A percentile compares a stretch with the other conserved stretches of the same genome.
These are phyloP conservation scores for Silybum marianum DNA, from an alignment of 129 eudicot species.

Conservation along the genomic window DNA sequence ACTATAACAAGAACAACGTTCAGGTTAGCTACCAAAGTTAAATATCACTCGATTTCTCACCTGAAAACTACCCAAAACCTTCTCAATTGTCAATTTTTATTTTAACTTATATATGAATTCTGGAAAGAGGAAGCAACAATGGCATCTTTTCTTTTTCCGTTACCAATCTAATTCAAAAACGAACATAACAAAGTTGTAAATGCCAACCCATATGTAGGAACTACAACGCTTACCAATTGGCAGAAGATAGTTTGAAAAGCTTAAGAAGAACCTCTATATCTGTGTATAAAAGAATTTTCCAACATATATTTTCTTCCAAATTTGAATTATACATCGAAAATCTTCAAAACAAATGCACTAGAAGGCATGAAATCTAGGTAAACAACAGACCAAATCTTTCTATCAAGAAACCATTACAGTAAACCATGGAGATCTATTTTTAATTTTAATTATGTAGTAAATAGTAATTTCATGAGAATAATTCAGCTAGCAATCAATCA, in stretches of 20 bases:
- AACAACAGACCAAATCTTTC: neutral
- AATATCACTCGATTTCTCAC: neutral
- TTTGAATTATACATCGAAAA: neutral
- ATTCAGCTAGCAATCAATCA: neutral
- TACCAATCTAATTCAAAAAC: neutral
- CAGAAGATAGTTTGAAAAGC: neutral
- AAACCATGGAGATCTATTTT: neutral
- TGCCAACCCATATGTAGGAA: neutral
- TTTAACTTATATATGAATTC: neutral
- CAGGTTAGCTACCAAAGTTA: neutral
- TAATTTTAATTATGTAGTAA: neutral
- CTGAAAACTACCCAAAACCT: neutral
- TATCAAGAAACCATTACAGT: neutral
- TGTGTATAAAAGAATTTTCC: neutral
- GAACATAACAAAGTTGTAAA: too few species aligned
- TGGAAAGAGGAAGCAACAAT: neutral
- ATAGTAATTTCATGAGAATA: conserved; percentile 4
- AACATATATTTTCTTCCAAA: neutral
- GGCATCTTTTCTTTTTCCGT: neutral
- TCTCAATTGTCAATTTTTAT: neutral
- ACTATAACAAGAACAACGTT: conserved; percentile 41
- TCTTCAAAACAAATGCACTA: neutral
- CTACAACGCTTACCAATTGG: neutral
- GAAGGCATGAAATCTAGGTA: neutral
- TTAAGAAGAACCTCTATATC: neutral